Evolutionary conservation across 495 filamentous ascomycete species (phyloP).

Genomic region (Penicillium manginii): DNA sequence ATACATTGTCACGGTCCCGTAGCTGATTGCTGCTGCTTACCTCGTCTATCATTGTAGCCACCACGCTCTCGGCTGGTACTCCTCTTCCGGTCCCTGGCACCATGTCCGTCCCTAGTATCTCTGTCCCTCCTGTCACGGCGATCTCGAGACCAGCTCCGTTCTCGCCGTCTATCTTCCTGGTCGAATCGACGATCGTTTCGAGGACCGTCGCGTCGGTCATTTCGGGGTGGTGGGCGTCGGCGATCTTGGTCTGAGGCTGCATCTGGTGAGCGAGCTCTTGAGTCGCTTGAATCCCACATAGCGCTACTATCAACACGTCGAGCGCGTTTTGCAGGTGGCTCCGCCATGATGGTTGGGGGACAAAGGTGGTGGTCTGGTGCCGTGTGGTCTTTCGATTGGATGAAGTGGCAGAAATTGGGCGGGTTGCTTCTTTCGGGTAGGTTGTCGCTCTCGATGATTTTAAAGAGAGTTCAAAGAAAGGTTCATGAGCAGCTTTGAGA

Average conservation of each 20-base stretch:
- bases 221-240: constrained; percentile 38
- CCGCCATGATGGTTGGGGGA: constrained; percentile 45
- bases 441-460: not conserved
- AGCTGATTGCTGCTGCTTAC: constrained; percentile 20
- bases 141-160: constrained; percentile 52
- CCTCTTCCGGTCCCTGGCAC: constrained; percentile 44
- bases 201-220: constrained; percentile 35
- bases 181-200: constrained; percentile 48
- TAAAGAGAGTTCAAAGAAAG: not conserved
- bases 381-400: not conserved
- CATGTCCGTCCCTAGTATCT: constrained; percentile 46
- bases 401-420: not conserved
- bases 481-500: not conserved
- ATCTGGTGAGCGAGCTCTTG: constrained; percentile 30
- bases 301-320: constrained; percentile 55
- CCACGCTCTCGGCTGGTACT: constrained; percentile 53
- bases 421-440: not conserved
- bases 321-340: constrained; percentile 58
- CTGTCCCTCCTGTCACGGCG: constrained; percentile 44
- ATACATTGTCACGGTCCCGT: not conserved
- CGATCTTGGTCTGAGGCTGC: constrained; percentile 40
- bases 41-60: constrained; percentile 46
- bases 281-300: constrained; percentile 57
- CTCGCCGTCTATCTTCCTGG: constrained; percentile 41
- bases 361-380: constrained; percentile 23